Evolutionary conservation across 2,329 filamentous ascomycete genomes (phyloP), one percentile per base, ranked within the genome.

Genomic region (Didymella arachidicola): DNA sequence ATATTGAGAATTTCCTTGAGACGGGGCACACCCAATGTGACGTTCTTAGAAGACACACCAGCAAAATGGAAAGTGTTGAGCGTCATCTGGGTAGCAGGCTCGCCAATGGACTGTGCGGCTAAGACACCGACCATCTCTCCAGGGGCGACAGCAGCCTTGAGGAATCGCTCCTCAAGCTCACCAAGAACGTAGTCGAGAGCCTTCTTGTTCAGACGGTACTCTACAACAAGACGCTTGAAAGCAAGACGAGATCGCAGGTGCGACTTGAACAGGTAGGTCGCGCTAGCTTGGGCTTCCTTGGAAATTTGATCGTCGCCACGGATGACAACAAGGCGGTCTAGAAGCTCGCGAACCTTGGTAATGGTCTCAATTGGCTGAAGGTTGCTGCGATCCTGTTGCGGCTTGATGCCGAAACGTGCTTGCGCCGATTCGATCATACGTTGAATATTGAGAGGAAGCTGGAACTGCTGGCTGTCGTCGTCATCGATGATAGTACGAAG

Each of bases 21-120:
- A 88, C 95, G 94, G 42, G 95, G 95, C 42, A 99, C 95, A 92
- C 95, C 95, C 47, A 99, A 89, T 0, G 95, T 99, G 54, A 99
- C 94, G 84, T 99, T 99, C 89, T 99, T 99, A 25, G 94, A 97
- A 36, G 96, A 97, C 61, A 99, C 93, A 97, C 95, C 95, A 78
- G 95, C 93, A 78, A 99, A 99, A 84, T 99, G 95, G 90, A 99
- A 99, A 25, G 95, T 99, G 82, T 99, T 99, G 61, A 99, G 82
- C 1, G 95, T 99, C 95, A 99, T 99, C 83, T 99, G 95, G 1
- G 95, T 99, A 22, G 95, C 96, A 39, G 95, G 95, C 79, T 99
- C 95, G 81, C 95, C 95, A 75, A 99, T 99, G 30, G 95, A 99
- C 80, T 99, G 95, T 7, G 96, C 95, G 63, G 95, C 95, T 72